These are phyloP conservation scores for Bifiguratus adelaidae DNA, from an alignment of 192 early-diverging fungal species.

Conservation along the genomic window DNA sequence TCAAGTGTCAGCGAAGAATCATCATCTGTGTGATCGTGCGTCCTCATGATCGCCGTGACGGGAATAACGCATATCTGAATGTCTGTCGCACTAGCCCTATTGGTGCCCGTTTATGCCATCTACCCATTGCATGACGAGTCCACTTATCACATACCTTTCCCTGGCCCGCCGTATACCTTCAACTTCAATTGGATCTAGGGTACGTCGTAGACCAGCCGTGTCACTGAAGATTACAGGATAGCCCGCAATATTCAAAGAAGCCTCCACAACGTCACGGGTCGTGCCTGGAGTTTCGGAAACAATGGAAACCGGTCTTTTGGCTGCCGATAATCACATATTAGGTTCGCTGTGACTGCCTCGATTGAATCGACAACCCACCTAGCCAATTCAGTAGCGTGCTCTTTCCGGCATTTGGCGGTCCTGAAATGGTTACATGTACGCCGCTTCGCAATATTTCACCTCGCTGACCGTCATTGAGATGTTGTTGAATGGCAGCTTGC, in stretches of 20 bases:
- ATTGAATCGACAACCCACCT: conserved; percentile 20
- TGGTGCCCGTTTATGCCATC: background rate
- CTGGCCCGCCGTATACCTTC: conserved; percentile 57
- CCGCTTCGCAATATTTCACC: conserved; percentile 68
- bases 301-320: conserved; percentile 63
- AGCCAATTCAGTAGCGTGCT: conserved; percentile 60
- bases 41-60: conserved; percentile 13
- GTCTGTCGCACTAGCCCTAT: conserved; percentile 36
- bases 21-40: background rate
- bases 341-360: background rate
- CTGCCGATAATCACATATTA: conserved; percentile 12
- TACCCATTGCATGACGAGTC: too few species aligned
- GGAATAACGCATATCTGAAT: conserved; percentile 55
- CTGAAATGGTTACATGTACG: conserved; percentile 57
- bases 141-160: too few species aligned
- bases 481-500: conserved; percentile 17
- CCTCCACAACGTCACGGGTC: conserved; percentile 66
- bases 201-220: conserved; percentile 54
- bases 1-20: too few species aligned
- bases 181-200: conserved; percentile 49
- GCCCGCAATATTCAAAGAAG: conserved; percentile 59
- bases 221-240: conserved; percentile 69
- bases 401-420: conserved; percentile 73
- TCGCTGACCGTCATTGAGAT: conserved; percentile 48
- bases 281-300: conserved; percentile 67